Percentiles rank a stretch among this genome's conserved stretches.
Evolutionary conservation across 768 basidiomycete species (phyloP).

Genomic region (Kwoniella shandongensis): DNA sequence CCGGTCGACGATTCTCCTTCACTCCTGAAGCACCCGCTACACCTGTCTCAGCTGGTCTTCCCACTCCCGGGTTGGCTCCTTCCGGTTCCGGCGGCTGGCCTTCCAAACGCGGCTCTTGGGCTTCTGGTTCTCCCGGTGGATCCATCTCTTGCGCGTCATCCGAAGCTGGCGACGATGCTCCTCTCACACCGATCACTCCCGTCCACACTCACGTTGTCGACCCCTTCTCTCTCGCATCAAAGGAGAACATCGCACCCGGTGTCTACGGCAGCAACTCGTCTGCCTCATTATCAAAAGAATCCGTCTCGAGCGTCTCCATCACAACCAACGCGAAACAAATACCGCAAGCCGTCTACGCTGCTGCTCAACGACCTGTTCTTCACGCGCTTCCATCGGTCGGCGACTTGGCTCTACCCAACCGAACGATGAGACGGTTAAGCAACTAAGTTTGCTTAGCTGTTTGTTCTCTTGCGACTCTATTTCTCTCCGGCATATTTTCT

Average conservation of each 20-base stretch:
- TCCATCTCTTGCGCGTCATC: constrained; percentile 48
- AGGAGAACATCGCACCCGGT: constrained; percentile 50
- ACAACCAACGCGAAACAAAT: constrained; percentile 11
- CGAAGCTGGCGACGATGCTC: constrained; percentile 48
- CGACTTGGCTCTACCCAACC: constrained; percentile 29
- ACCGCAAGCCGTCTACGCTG: constrained; percentile 20
- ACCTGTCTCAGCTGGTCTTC: constrained; percentile 36
- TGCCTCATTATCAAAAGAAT: constrained; percentile 18
- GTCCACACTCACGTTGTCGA: constrained; percentile 33
- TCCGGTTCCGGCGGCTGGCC: constrained; percentile 43
- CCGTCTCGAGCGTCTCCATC: constrained; percentile 13
- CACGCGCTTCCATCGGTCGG: constrained; percentile 25
- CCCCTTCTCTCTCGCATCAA: constrained; percentile 35
- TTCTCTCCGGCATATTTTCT: constrained; percentile 7
- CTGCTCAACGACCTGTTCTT: constrained; percentile 26
- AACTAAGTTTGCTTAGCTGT: constrained; percentile 19
- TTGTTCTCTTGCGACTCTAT: background rate
- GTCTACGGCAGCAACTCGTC: constrained; percentile 19
- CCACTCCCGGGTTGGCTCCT: constrained; percentile 47
- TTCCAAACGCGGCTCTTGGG: constrained; percentile 43
- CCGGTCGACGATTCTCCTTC: constrained; percentile 59
- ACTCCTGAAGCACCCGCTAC: constrained; percentile 43
- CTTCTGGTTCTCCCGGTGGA: constrained; percentile 39
- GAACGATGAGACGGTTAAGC: constrained; percentile 36
- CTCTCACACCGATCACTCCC: constrained; percentile 52